phyloP scores from a whole-genome alignment of 148 eudicot species.

The Hydrangea macrophylla region DNA sequence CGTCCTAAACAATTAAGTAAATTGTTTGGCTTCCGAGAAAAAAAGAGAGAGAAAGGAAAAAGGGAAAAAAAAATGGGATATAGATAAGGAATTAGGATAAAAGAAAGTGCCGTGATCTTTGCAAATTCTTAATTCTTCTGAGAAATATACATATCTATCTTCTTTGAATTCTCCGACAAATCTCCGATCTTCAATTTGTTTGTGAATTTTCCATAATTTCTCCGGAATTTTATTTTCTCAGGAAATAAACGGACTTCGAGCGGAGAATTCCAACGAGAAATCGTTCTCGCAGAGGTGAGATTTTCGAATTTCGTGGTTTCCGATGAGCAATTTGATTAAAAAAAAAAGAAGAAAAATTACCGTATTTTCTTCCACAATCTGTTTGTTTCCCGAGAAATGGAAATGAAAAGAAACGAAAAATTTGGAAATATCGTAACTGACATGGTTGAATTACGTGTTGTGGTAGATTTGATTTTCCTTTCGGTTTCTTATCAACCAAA shows the following conservation, averaged over 20 bases:
- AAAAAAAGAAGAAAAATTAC: neutral
- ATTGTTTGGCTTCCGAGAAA: neutral
- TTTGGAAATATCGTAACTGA: neutral
- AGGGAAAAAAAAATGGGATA: no score
- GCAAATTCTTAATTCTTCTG: slow-evolving; percentile 9
- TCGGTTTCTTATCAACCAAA: neutral
- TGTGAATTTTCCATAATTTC: slow-evolving; percentile 2
- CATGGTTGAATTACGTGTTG: neutral
- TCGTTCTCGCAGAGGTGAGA: slow-evolving; percentile 18
- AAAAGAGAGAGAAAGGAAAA: slow-evolving; percentile 14
- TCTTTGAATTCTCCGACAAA: slow-evolving; percentile 19
- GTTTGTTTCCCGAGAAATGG: neutral
- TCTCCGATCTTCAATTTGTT: slow-evolving; percentile 20
- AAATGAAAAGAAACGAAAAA: neutral
- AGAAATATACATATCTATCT: no score
- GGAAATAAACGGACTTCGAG: neutral
- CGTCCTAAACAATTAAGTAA: slow-evolving; percentile 14
- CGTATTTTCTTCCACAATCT: neutral
- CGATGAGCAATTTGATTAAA: neutral
- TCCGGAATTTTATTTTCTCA: neutral
- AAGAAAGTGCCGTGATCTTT: slow-evolving; percentile 11
- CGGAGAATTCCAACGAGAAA: neutral
- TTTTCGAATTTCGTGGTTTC: neutral
- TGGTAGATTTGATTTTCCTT: neutral
- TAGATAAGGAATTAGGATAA: slow-evolving; percentile 32